Evolutionary conservation across 116 monocot species (phyloP).

Genomic region (Papilionanthe hybrid): DNA sequence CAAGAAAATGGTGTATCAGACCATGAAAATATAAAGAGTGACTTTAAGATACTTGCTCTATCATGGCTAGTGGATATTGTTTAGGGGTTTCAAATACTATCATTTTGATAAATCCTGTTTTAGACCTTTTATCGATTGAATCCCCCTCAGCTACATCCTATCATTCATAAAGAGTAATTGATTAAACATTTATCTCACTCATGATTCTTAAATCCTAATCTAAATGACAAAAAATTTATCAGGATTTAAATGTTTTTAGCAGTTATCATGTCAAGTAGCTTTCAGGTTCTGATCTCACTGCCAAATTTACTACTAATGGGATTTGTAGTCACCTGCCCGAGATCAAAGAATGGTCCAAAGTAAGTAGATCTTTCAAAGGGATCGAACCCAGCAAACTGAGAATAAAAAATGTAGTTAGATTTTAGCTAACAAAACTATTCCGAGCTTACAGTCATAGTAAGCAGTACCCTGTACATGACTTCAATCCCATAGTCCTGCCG

Average conservation of each 20-base stretch:
- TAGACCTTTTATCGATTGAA: no score
- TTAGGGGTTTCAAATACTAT: no score
- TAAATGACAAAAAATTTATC: no score
- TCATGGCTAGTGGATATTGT: background rate
- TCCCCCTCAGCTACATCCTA: no score
- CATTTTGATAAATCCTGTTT: no score
- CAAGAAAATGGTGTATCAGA: conserved; percentile 8
- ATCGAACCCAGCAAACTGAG: conserved; percentile 94
- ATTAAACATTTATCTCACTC: no score
- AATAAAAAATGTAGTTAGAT: conserved; percentile 8
- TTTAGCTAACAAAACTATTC: background rate
- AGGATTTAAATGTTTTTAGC: no score
- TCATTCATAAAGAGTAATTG: no score
- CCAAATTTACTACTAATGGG: background rate
- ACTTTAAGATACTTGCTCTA: background rate
- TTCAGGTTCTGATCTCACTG: no score
- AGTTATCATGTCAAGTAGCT: no score
- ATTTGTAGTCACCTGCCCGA: conserved; percentile 63
- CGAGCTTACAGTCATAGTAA: background rate
- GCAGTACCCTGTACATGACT: conserved; percentile 89
- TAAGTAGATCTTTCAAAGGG: conserved; percentile 92
- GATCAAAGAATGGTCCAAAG: conserved; percentile 87
- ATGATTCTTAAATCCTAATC: no score
- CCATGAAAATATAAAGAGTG: background rate
- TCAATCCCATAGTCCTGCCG: conserved; percentile 87